Evolutionary conservation across 495 filamentous ascomycete genomes (phyloP), one percentile per base, ranked within the genome.

Genomic region (Hypoxylon subgilvum): DNA sequence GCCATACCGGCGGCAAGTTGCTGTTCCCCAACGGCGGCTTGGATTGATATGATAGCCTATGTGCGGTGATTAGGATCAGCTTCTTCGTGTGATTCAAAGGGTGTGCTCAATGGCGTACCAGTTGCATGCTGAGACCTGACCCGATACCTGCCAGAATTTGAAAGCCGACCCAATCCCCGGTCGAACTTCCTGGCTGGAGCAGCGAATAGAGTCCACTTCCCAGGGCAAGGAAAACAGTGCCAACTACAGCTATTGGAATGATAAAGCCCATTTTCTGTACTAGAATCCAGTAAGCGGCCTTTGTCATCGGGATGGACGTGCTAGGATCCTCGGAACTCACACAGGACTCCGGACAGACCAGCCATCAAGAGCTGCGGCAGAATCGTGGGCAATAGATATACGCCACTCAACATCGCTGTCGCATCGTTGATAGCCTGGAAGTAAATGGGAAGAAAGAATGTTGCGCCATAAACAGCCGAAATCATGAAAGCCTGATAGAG

Each of bases 351-450:
- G 1, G 76, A 71, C 1, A 66, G 43, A 4, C 84, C 65, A 1
- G 76, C 77, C 14, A 72, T 64, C 0, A 79, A 31, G 21, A 82
- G 61, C 62, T 82, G 79, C 25, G 65, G 60, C n/a, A 86, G 39
- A 13, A 85, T 76, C 12, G 63, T 74, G 2, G 82, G 79, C 1
- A 84, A 62, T 30, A 75, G 71, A 53, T 74, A 63, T 32, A 83
- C 73, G 18, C 81, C 82, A 12, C 75, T 80, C 51, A 73, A 72
- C 19, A 74, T 65, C 4, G 81, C 74, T 0, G 72, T 69, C 2
- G 64, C 67, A 3, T 67, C 73, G 41, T 77, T 74, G 62, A 83
- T 78, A 9, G 77, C 78, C 66, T 90, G 86, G 67, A 89, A 87
- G 78, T 83, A 88, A 40, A 88, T 78, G 1, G 84, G 82, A 1